Evolutionary conservation across 1,284 basidiomycete species (phyloP), one percentile per base, ranked within the genome.

Genomic region (Tilletia indica): DNA sequence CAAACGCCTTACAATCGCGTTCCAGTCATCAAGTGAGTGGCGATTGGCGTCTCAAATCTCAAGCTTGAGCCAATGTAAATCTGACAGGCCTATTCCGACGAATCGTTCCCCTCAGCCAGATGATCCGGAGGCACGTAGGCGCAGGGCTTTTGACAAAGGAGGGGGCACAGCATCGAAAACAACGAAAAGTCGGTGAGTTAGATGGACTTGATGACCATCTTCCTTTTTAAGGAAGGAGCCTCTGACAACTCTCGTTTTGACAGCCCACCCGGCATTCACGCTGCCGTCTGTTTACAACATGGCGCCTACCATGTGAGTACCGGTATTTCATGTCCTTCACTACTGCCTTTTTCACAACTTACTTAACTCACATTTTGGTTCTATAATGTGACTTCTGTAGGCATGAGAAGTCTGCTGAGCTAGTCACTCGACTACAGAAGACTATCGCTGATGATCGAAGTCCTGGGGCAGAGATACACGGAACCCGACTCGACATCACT

Each of bases 261-360:
- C 42, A 19, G 61, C 61, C 16, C 36, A 38, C n/a, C 61, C 61
- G 3, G 36, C 34, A 25, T 64, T 64, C 36, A 64, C 61, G 9
- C 8, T 39, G 31, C 36, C 34, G 6, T 25, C 61, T 9, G 36
- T 64, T 9, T 34, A 64, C 16, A 64, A 39, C 61, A 64, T 64
- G 61, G 36, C 61, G 16, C 61, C 61, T 3, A 64, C 36, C 61
- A 36, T 64, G 56, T 58, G 56, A 58, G 56, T 31, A 31, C 25
- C 8, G 19, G 12, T 45, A 8, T 54, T 54, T n/a, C 8, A n/a
- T 49, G 48, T 14, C 14, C 48, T 49, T 49, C 48, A 49, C 48
- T n/a, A 14, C n/a, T 12, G n/a, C n/a, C n/a, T 12, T 14, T 49
- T 49, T 49, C 19, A 25, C 51, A 19, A n/a, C 8, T n/a, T 19